These are phyloP conservation scores for Rutstroemia sp. DNA, from an alignment of 2,329 filamentous ascomycete species.

Conservation along the genomic window DNA sequence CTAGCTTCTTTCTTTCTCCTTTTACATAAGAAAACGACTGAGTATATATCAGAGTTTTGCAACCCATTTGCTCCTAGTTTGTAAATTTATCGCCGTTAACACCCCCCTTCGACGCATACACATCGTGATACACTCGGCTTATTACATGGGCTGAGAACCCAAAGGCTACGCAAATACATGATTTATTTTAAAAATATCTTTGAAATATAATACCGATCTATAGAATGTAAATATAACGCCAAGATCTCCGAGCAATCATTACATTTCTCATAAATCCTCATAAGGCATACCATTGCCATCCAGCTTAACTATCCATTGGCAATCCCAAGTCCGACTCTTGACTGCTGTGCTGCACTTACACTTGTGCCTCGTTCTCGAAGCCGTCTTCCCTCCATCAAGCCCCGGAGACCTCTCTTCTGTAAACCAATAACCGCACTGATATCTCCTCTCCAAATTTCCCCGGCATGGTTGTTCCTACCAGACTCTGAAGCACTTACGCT, in stretches of 20 bases:
- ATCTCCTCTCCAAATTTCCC: conserved; percentile 74
- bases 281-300: neutral
- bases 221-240: conserved; percentile 3
- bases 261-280: conserved; percentile 10
- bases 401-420: conserved; percentile 86
- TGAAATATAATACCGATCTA: neutral
- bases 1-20: too few relatives aligned
- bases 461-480: conserved; percentile 33
- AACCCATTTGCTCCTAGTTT: too few relatives aligned
- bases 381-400: conserved; percentile 87
- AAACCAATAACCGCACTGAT: conserved; percentile 86
- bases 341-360: conserved; percentile 27
- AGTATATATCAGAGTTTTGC: too few relatives aligned
- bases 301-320: conserved; percentile 23
- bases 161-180: too few relatives aligned
- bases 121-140: too few relatives aligned
- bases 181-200: neutral
- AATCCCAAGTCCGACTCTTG: conserved; percentile 46
- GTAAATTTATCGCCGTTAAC: too few relatives aligned
- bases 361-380: conserved; percentile 63
- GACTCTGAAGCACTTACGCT: conserved; percentile 33
- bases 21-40: too few relatives aligned
- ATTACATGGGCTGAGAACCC: neutral
- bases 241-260: conserved; percentile 3
- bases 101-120: too few relatives aligned